Evolutionary conservation across 2,329 filamentous ascomycete species (phyloP), one percentile per base, ranked within the genome.

Genomic region (Sporothrix globosa): DNA sequence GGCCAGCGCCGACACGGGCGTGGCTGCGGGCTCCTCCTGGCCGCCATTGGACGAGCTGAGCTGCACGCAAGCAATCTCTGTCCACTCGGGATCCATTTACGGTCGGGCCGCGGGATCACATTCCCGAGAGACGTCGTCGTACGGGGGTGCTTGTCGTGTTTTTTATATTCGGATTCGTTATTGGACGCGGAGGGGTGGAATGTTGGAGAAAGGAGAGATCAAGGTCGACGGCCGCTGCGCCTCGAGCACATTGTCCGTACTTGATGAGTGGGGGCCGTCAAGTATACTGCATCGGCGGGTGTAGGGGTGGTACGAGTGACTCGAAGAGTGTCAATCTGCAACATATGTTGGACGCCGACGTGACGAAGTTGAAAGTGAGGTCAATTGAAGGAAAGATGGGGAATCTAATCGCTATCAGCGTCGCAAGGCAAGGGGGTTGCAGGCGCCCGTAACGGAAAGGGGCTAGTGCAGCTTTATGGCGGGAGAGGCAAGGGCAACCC

Each of bases 1-100:
- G 63, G 91, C 91, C 79, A 97, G 87, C 2, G 93, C 90, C 58
- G 91, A 90, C 75, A 93, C 88, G 70, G 88, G 88, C 27, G 91
- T 91, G 56, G 90, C 69, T n/a, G 86, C 76, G 3, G 69, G 67
- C 91, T 83, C 74, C 86, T 86, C 82, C 91, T 89, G 76, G 88
- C 84, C 78, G 88, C 90, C 77, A 91, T 72, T 68, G 61, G 89
- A 76, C 92, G 89, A 79, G 93, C 92, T 69, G 81, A 96, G 88
- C 79, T 89, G 87, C 81, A 96, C 89, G 81, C 93, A 91, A 81
- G 89, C 88, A 80, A 97, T 88, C 74, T 75, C 74, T 52, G 72
- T 72, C 74, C 71, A 74, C 71, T 75, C 74, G 68, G 74, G 71
- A 73, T 75, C 74, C 74, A 75, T 74, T 73, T 69, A 61, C 70